Evolutionary conservation across 805 yeast genomes (phyloP).

Genomic region (Suhomyces xylopsoci): DNA sequence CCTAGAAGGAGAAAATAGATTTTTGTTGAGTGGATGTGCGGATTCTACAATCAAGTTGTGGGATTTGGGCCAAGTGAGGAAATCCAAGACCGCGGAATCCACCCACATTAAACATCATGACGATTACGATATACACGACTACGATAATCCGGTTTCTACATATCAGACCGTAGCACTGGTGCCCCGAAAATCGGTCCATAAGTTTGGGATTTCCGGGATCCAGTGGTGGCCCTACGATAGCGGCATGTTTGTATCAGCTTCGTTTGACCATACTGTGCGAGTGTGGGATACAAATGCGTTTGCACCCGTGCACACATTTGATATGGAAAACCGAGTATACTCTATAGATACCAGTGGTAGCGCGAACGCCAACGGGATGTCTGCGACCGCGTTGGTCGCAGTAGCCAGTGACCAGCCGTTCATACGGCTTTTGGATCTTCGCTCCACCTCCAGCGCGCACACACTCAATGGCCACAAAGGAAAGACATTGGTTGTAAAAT

Average conservation of each 20-base stretch:
- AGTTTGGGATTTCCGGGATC: conserved; percentile 68
- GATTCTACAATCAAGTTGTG: conserved; percentile 68
- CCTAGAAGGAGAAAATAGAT: conserved; percentile 49
- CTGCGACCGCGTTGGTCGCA: conserved; percentile 53
- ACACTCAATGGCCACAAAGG: conserved; percentile 63
- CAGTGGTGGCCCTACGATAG: conserved; percentile 90
- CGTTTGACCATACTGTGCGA: conserved; percentile 73
- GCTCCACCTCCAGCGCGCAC: conserved; percentile 72
- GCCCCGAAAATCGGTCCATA: conserved; percentile 48
- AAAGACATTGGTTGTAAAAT: conserved; percentile 56
- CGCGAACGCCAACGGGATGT: conserved; percentile 13
- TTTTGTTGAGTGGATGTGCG: conserved; percentile 66
- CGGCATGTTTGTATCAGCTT: conserved; percentile 80
- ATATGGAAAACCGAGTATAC: conserved; percentile 59
- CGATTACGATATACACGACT: conserved; percentile 27
- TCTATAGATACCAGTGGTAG: conserved; percentile 53
- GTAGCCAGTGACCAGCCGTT: conserved; percentile 69
- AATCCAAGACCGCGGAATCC: conserved; percentile 7
- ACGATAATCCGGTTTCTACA: conserved; percentile 28
- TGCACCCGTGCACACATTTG: conserved; percentile 64
- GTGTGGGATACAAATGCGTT: conserved; percentile 77
- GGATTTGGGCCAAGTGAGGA: conserved; percentile 39
- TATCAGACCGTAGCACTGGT: conserved; percentile 29
- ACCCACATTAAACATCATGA: conserved; percentile 7
- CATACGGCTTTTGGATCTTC: conserved; percentile 66